These are phyloP conservation scores for Pseudogymnoascus destructans DNA, from an alignment of 2,329 filamentous ascomycete species.

Conservation along the genomic window DNA sequence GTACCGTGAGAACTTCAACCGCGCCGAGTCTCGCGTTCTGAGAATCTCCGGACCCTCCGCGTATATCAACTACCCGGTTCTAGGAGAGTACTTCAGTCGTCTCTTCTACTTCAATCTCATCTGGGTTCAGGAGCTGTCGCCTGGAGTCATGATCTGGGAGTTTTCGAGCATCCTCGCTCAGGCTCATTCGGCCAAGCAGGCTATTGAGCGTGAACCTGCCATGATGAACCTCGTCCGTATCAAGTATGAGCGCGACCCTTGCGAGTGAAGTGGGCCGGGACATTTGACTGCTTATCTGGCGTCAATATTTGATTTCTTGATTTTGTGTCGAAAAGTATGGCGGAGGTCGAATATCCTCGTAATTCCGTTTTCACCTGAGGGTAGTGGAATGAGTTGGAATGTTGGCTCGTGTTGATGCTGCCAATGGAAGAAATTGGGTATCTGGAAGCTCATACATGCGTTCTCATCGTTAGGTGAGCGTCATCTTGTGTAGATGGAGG, in stretches of 20 bases:
- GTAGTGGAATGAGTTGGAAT: not conserved
- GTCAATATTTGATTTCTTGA: not conserved
- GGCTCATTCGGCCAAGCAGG: slow-evolving; percentile 8
- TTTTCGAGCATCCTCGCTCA: slow-evolving; percentile 10
- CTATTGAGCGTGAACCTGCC: slow-evolving; percentile 8
- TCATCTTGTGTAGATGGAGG: not conserved
- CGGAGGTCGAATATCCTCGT: not conserved
- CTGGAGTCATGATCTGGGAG: slow-evolving; percentile 7
- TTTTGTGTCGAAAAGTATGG: not conserved
- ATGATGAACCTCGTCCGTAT: not conserved
- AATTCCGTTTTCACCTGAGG: not conserved
- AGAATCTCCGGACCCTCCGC: slow-evolving; percentile 10
- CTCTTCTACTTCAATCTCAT: slow-evolving; percentile 14
- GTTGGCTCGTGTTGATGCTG: not conserved
- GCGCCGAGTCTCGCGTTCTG: slow-evolving; percentile 13
- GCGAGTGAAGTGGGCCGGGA: not conserved
- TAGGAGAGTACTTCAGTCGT: slow-evolving; percentile 10
- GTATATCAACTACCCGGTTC: not conserved
- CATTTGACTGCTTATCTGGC: not conserved
- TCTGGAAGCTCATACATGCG: not conserved
- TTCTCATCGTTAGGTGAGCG: not conserved
- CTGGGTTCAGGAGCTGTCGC: not conserved
- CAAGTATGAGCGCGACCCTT: slow-evolving; percentile 1
- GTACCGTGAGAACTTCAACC: not conserved
- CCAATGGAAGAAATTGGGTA: not conserved